Conservation (phyloP, 1,284 basidiomycete species). For the Cerioporus squamosus region DNA sequence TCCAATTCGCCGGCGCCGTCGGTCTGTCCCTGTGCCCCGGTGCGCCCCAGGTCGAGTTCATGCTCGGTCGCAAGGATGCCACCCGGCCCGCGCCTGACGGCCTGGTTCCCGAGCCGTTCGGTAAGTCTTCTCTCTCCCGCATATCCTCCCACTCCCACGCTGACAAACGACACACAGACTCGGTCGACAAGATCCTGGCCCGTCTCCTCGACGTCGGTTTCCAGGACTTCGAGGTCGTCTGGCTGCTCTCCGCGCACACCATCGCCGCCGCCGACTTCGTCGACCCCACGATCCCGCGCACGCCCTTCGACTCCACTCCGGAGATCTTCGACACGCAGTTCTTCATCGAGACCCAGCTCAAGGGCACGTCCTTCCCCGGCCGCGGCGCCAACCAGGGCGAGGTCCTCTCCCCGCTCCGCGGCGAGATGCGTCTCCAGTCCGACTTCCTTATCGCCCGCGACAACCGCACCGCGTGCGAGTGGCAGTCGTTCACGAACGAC, state of each 20-base stretch:
- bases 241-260: slow-evolving; percentile 37
- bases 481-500: slow-evolving; percentile 32
- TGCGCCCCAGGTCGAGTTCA: slow-evolving; percentile 29
- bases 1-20: slow-evolving; percentile 33
- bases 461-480: slow-evolving; percentile 37
- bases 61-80: slow-evolving; percentile 32
- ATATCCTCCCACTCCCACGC: background rate
- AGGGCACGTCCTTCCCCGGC: slow-evolving; percentile 29
- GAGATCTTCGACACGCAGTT: slow-evolving; percentile 12
- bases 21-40: slow-evolving; percentile 33
- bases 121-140: background rate
- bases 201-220: slow-evolving; percentile 30
- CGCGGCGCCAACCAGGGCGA: slow-evolving; percentile 12
- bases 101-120: slow-evolving; percentile 43
- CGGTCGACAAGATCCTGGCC: slow-evolving; percentile 25
- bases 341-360: slow-evolving; percentile 16
- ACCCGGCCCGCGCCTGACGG: slow-evolving; percentile 36
- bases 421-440: slow-evolving; percentile 32
- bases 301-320: slow-evolving; percentile 14
- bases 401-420: slow-evolving; percentile 17
- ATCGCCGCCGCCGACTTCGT: slow-evolving; percentile 13
- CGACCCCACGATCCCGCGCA: slow-evolving; percentile 7
- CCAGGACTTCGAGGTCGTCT: slow-evolving; percentile 42
- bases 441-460: slow-evolving; percentile 33
- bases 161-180: slow-evolving; percentile 25